Evolutionary conservation across 164 flowering plant genomes (phyloP), one percentile per base, ranked within the genome.

Genomic region (Vitis riparia): DNA sequence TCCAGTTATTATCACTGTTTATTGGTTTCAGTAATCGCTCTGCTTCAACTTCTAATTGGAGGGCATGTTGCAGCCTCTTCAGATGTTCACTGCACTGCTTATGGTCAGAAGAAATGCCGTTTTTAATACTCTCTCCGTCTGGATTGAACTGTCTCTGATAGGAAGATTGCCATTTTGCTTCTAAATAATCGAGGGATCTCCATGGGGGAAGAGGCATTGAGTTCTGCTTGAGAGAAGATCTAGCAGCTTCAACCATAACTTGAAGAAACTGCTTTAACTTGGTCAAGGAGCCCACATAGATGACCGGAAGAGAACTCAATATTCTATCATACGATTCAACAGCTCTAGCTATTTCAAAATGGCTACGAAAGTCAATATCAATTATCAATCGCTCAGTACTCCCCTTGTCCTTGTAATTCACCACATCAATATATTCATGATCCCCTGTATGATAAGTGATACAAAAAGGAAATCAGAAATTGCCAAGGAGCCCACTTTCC

Each of bases 191-290:
- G 12, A 92, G 84, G 12, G 98, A 92, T 75, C 98, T 87, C 97
- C 97, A 94, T 5, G 98, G 98, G 63, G 97, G 98, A 58, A 94
- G 82, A 58, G 97, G 98, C 98, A 94, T 94, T 14, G 97, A 92
- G 67, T 92, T 94, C 76, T 91, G 97, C 77, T 87, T 86, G 3
- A 94, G 86, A 47, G 98, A 94, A 47, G 81, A 80, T 72, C 78
- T 85, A 70, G 94, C 89, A 69, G 98, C 98, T 61, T 94, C 97
- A n/a, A 70, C 98, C 98, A 94, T 90, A 7, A 87, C 84, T 69
- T 79, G 87, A 48, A 94, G 97, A 44, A 78, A 80, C 69, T 92
- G 92, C 60, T 86, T 83, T 78, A 94, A 71, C 82, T 83, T 86
- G 9, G 82, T 53, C 57, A 83, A 65, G 19, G 89, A 79, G 56